Conservation (phyloP, 805 yeast species). For the Torulaspora franciscae region DNA sequence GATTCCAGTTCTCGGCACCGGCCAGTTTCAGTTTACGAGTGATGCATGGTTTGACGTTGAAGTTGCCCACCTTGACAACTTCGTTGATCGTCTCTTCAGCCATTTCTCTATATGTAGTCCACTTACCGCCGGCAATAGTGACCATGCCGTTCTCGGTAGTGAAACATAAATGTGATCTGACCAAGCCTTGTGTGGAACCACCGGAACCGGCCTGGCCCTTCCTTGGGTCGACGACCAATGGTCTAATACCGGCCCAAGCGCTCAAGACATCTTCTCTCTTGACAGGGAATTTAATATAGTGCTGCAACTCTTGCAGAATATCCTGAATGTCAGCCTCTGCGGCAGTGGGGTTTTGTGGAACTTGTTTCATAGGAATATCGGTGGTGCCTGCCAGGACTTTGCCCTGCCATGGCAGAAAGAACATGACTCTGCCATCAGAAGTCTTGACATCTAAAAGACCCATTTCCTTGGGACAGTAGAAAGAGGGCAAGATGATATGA, state of each 20-base stretch:
- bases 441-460: conserved; percentile 91
- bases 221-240: conserved; percentile 81
- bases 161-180: conserved; percentile 80
- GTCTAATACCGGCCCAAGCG: conserved; percentile 97
- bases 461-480: conserved; percentile 79
- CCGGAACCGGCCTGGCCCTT: conserved; percentile 42
- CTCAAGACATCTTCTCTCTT: conserved; percentile 85
- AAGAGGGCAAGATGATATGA: conserved; percentile 87
- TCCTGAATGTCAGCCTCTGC: conserved; percentile 84
- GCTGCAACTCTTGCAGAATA: conserved; percentile 80
- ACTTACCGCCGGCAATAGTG: conserved; percentile 94
- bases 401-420: conserved; percentile 97
- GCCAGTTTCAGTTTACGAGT: conserved; percentile 50
- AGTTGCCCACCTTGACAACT: conserved; percentile 48
- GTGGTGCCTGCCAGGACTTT: conserved; percentile 95
- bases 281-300: conserved; percentile 83
- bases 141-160: conserved; percentile 69
- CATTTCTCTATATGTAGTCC: conserved; percentile 98
- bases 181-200: conserved; percentile 75
- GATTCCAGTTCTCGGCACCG: conserved; percentile 80
- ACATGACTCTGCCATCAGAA: conserved; percentile 93
- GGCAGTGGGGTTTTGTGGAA: conserved; percentile 76
- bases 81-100: conserved; percentile 88
- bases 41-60: conserved; percentile 40
- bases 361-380: conserved; percentile 72